Base-by-base conservation (phyloP, 352 stramenopile genomes). In the Globisporangium mamillatum region DNA sequence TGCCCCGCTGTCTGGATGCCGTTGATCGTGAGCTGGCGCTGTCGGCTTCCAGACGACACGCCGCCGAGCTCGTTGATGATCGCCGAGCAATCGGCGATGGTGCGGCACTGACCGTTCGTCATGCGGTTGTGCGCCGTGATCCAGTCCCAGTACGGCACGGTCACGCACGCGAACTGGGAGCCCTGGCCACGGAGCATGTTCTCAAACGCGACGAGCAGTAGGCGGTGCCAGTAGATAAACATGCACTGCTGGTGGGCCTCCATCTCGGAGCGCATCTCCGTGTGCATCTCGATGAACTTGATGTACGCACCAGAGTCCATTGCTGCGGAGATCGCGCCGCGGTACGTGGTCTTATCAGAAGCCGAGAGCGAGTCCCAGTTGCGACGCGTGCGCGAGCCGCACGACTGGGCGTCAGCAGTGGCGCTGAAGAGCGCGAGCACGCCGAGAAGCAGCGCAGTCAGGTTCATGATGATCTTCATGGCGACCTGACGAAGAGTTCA, bases 131-230 rank as follows among this genome's bases (percentile, higher is more conserved):
- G 22, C 16, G 20, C 54, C 6, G 16, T 60, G 16, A 60, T 12
- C 54, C 54, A 83, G 67, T 89, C 80, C 79, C 79, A 89, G 69
- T 87, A 89, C 52, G 80, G 80, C n/a, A 89, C 75, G 8, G 78
- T 60, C 6, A 60, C 54, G 54, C 54, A 60, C 27, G 72, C 71
- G 41, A 66, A 87, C 25, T 66, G 63, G 0, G 70, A 53, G 4
- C 54, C 73, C 8, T 87, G 73, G 48, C 74, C 80, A 24, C 80
- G 76, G 0, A 88, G 66, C 80, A 88, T 88, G 41, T 82, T 80
- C 58, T 88, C 80, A 58, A 83, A 86, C 1, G 72, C 80, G 6
- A 86, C 64, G n/a, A 86, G 34, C 38, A 82, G 82, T 0, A 74
- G 77, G 16, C 78, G 76, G 56, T 86, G 73, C 80, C 80, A 89